Evolutionary conservation across 306 rosid species (phyloP), one percentile per base, ranked within the genome.

Genomic region (Fragaria nilgerrensis): DNA sequence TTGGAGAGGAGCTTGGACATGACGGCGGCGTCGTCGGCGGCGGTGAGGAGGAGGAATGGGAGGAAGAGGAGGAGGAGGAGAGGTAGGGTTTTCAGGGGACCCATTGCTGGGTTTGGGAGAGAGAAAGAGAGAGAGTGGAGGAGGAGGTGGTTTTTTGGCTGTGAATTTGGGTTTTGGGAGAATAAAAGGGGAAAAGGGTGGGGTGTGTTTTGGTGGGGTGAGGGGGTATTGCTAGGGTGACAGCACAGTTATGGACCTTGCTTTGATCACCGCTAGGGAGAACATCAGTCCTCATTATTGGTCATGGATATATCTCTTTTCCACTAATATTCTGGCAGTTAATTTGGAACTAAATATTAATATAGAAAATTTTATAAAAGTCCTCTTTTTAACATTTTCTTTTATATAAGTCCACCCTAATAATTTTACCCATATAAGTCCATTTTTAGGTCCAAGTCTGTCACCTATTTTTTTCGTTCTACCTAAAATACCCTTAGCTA

Each of bases 1-100:
- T 86, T 82, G 50, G 82, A 74, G 0, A 74, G 69, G 9, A 94
- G 79, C 77, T 79, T 65, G 0, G 77, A 41, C 87, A 90, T 92
- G 17, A 88, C 80, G 39, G 90, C 74, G 5, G 84, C 80, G 29
- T 92, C 97, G 27, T 90, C 96, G n/a, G 86, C 67, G 74, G 43
- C 12, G 65, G 68, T 3, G 73, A 20, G 16, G 27, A 2, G 49
- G 62, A 53, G 25, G 53, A 48, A 43, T 43, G 47, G 17, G 14
- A 55, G n/a, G 68, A 23, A 14, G 68, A 43, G 22, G 72, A 77
- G 13, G 29, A 75, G 10, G 44, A 32, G 19, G 70, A 59, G 59
- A 5, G 25, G 68, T 25, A 88, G 81, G 86, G 87, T 77, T 86
- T 80, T 77, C 45, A 77, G 78, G 9, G 5, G 62, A 71, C 86